These are phyloP conservation scores for Tilletia indica DNA, from an alignment of 1,284 basidiomycete species.

Conservation along the genomic window DNA sequence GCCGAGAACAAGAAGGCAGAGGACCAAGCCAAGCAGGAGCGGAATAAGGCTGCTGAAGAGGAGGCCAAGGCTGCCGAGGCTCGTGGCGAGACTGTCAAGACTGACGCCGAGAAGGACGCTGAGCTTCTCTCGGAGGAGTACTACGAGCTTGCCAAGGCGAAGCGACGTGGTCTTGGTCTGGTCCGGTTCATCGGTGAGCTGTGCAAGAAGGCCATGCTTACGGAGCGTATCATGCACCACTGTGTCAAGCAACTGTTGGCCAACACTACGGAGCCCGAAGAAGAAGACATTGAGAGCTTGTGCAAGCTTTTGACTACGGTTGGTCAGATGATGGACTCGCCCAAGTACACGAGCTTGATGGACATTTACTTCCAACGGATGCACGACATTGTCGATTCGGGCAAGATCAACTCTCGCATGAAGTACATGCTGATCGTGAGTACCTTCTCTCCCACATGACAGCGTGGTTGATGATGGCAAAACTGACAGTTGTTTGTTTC, in stretches of 20 bases:
- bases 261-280: constrained; percentile 89
- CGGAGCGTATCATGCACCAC: constrained; percentile 90
- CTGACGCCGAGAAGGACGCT: constrained; percentile 55
- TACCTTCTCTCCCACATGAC: constrained; percentile 25
- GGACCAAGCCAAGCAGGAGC: constrained; percentile 62
- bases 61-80: constrained; percentile 65
- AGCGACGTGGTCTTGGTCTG: constrained; percentile 91
- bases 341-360: constrained; percentile 78
- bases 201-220: constrained; percentile 93
- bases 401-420: constrained; percentile 78
- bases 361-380: constrained; percentile 90
- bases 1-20: constrained; percentile 63
- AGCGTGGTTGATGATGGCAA: too few species aligned
- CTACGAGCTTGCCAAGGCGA: constrained; percentile 92
- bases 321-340: constrained; percentile 71
- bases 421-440: constrained; percentile 88
- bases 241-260: constrained; percentile 91
- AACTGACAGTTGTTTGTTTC: constrained; percentile 26
- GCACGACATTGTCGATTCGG: constrained; percentile 71
- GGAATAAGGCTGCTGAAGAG: constrained; percentile 58
- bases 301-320: constrained; percentile 90
- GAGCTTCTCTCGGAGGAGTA: constrained; percentile 85
- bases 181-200: constrained; percentile 97
- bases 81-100: constrained; percentile 45
- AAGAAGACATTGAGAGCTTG: constrained; percentile 94